Conservation (phyloP, 495 filamentous ascomycete genomes). For the Penicillium desertorum region DNA sequence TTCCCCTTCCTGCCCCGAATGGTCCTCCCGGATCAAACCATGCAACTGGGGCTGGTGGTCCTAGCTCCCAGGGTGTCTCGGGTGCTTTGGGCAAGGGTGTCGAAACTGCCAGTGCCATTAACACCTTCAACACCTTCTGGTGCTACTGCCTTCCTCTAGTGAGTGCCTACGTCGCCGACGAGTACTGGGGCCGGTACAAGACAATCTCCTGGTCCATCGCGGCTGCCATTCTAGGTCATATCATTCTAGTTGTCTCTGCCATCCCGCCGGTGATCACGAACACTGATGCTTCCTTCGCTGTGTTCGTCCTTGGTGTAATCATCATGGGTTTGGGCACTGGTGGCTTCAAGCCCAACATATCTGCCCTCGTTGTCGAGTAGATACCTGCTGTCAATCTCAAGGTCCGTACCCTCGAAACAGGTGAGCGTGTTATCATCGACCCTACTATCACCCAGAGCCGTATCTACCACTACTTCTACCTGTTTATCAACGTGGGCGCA, state of each 20-base stretch:
- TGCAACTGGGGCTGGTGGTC: slow-evolving; percentile 15
- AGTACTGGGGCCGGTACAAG: slow-evolving; percentile 67
- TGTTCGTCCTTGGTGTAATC: neutral
- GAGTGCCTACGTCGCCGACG: slow-evolving; percentile 72
- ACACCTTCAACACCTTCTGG: slow-evolving; percentile 67
- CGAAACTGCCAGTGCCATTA: slow-evolving; percentile 24
- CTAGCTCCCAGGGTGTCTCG: slow-evolving; percentile 21
- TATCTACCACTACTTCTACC: slow-evolving; percentile 48
- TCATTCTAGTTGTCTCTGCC: neutral
- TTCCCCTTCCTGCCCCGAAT: neutral
- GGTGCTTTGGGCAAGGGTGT: slow-evolving; percentile 27
- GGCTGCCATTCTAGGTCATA: neutral
- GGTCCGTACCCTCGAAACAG: neutral
- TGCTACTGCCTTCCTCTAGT: slow-evolving; percentile 67
- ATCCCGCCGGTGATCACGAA: neutral
- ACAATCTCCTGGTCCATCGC: slow-evolving; percentile 53
- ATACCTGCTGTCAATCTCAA: neutral
- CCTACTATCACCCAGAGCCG: slow-evolving; percentile 51
- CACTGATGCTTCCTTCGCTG: neutral
- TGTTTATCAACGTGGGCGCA: slow-evolving; percentile 53
- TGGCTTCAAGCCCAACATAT: neutral
- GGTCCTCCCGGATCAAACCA: neutral
- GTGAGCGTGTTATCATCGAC: slow-evolving; percentile 67
- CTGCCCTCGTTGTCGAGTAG: neutral
- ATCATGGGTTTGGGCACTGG: neutral